Evolutionary conservation across 2,329 filamentous ascomycete species (phyloP).

Genomic region (Corinectria fuckeliana): DNA sequence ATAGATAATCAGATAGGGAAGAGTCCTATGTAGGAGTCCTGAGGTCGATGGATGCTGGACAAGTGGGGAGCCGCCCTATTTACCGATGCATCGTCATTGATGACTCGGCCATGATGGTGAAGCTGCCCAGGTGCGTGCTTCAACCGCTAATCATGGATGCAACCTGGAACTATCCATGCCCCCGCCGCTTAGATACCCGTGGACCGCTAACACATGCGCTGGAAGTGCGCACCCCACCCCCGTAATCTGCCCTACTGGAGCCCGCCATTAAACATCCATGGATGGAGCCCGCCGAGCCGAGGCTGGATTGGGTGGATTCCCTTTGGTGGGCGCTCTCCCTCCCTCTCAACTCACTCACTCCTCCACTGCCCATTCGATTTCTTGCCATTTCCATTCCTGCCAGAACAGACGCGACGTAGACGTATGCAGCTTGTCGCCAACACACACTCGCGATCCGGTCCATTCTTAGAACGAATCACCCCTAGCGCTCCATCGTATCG

Average conservation of each 20-base stretch:
- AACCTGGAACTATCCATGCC: no score
- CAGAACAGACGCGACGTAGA: background rate
- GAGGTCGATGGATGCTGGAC: no score
- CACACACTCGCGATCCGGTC: background rate
- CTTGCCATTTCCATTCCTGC: background rate
- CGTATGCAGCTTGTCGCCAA: background rate
- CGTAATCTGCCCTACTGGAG: background rate
- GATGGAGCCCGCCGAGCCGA: background rate
- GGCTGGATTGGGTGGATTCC: background rate
- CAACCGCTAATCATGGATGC: background rate
- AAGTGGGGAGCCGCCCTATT: constrained; percentile 19
- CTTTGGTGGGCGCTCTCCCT: background rate
- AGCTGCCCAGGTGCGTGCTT: background rate
- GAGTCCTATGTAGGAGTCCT: no score
- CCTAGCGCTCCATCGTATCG: background rate
- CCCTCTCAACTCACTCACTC: background rate
- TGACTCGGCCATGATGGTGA: background rate
- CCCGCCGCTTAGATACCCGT: background rate
- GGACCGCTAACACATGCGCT: background rate
- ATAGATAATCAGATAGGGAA: no score
- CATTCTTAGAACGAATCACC: background rate
- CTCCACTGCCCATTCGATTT: background rate
- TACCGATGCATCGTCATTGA: no score
- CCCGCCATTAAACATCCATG: background rate
- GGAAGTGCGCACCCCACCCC: background rate